Base-by-base conservation (phyloP, 805 yeast genomes). In the Starmerella riodocensis region DNA sequence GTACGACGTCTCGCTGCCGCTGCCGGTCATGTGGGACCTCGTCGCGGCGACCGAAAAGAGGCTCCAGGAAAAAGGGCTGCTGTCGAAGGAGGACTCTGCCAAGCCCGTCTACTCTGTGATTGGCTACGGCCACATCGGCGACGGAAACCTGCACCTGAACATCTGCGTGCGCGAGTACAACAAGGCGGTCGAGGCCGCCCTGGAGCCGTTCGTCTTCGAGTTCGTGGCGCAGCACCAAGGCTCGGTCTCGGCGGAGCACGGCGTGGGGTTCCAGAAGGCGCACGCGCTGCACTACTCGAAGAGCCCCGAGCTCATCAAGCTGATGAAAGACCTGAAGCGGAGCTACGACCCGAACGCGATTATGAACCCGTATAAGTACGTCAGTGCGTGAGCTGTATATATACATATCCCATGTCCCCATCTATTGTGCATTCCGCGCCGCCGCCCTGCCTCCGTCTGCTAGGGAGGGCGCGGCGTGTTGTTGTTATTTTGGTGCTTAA, bases 111-210 rank as follows among this genome's bases (percentile, higher is more conserved):
- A 83, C 39, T 78, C 74, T 45, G 93, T 93, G 9, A 76, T 88
- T 49, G 98, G 98, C 0, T 91, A 88, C 54, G 98, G 98, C n/a
- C 98, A 91, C 56, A 72, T 91, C 53, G 98, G 98, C 41, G 98
- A 91, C 57, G 97, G 98, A 38, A 91, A 91, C 62, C 66, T 91
- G 53, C 98, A 91, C 60, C 71, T 91, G 56, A 91, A 91, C 56
- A 93, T 91, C 37, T 78, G 93, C 31, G 94, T 85, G 14, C 73
- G 95, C 59, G 71, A 74, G 53, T 91, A 91, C 62, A 69, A 69
- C 47, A 78, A 81, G 57, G 72, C 69, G 21, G 81, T 91, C 40
- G 97, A 91, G 62, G 63, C 70, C 40, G 73, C 70, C 2, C 68
- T 91, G 46, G 98, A 91, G 61, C 98, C 98, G 33, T 91, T 80